phyloP scores from a whole-genome alignment of 2,329 filamentous ascomycete genomes.

The Aspergillus novoparasiticus region DNA sequence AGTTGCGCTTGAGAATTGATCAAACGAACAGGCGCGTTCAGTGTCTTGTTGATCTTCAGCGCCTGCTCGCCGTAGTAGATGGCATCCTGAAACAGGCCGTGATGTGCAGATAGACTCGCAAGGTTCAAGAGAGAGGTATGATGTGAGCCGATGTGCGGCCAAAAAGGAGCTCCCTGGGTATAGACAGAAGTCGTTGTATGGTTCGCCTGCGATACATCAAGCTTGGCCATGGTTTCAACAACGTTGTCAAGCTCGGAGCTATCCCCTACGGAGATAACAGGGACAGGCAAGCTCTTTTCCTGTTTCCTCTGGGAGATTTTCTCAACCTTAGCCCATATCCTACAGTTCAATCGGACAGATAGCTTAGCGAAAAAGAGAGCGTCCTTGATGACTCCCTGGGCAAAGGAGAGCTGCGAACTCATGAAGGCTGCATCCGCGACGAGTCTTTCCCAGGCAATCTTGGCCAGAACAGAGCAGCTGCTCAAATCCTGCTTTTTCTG shows the following conservation, averaged over 20 bases:
- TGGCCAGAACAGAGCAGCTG: slow-evolving; percentile 40
- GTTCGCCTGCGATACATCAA: slow-evolving; percentile 40
- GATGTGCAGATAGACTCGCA: slow-evolving; percentile 75
- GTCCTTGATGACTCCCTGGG: slow-evolving; percentile 50
- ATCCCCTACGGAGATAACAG: slow-evolving; percentile 13
- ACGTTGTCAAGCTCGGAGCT: slow-evolving; percentile 39
- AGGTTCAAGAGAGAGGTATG: slow-evolving; percentile 73
- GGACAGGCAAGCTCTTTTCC: slow-evolving; percentile 24
- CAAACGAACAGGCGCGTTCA: slow-evolving; percentile 61
- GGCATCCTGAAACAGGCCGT: slow-evolving; percentile 86
- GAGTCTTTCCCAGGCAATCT: slow-evolving; percentile 54
- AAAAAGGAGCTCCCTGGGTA: slow-evolving; percentile 69
- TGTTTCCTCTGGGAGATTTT: slow-evolving; percentile 42
- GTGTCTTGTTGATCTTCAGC: slow-evolving; percentile 71
- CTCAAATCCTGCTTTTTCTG: slow-evolving; percentile 33
- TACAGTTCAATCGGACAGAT: slow-evolving; percentile 52
- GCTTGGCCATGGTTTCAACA: slow-evolving; percentile 41
- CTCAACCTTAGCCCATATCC: slow-evolving; percentile 56
- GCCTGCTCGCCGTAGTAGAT: slow-evolving; percentile 86
- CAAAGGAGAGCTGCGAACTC: slow-evolving; percentile 66
- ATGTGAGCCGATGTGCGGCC: slow-evolving; percentile 75
- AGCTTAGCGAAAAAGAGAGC: slow-evolving; percentile 53
- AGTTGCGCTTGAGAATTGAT: slow-evolving; percentile 51
- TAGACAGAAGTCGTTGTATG: slow-evolving; percentile 46
- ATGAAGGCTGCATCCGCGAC: slow-evolving; percentile 65